A percentile compares a stretch with the other conserved stretches of the same genome.
Conservation (phyloP, 192 early-diverging fungal genomes). For the Umbelopsis vinacea region DNA sequence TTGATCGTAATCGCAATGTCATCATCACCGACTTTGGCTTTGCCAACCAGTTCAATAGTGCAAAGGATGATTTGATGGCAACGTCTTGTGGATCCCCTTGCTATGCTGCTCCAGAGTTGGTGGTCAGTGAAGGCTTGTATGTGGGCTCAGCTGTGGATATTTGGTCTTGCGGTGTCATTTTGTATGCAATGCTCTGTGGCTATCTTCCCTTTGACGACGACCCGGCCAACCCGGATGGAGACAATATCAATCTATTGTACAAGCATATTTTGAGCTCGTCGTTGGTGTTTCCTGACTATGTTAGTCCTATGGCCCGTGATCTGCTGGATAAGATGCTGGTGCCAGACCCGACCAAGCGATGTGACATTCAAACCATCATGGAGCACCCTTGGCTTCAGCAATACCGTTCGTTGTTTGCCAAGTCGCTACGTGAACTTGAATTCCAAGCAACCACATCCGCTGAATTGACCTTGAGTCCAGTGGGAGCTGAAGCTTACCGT, state of each 20-base stretch:
- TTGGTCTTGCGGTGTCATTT: slow-evolving; percentile 98
- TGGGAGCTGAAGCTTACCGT: slow-evolving; percentile 16
- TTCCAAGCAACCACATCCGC: slow-evolving; percentile 9
- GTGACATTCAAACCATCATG: slow-evolving; percentile 77
- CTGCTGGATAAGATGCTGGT: slow-evolving; percentile 89
- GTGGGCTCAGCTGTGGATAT: slow-evolving; percentile 96
- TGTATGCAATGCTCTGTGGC: slow-evolving; percentile 92
- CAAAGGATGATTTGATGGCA: slow-evolving; percentile 80
- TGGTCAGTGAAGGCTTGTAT: slow-evolving; percentile 95
- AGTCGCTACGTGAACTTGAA: slow-evolving; percentile 25
- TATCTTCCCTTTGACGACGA: slow-evolving; percentile 93
- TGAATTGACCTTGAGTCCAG: slow-evolving; percentile 20
- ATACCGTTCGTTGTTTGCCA: slow-evolving; percentile 29
- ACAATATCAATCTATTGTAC: slow-evolving; percentile 86
- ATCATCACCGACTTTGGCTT: slow-evolving; percentile 99
- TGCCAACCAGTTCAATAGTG: slow-evolving; percentile 83
- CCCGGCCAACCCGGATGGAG: slow-evolving; percentile 86
- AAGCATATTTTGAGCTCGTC: slow-evolving; percentile 83
- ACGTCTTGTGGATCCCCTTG: slow-evolving; percentile 98
- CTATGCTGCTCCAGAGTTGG: slow-evolving; percentile 98
- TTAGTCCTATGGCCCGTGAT: slow-evolving; percentile 76
- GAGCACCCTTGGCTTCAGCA: slow-evolving; percentile 57
- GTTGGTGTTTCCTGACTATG: slow-evolving; percentile 86
- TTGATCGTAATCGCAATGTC: slow-evolving; percentile 91
- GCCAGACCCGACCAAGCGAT: slow-evolving; percentile 81